Percentiles rank a stretch among this genome's conserved stretches.
Conservation (phyloP, 139 green algal species). For the Auxenochlorella pyrenoidosa region DNA sequence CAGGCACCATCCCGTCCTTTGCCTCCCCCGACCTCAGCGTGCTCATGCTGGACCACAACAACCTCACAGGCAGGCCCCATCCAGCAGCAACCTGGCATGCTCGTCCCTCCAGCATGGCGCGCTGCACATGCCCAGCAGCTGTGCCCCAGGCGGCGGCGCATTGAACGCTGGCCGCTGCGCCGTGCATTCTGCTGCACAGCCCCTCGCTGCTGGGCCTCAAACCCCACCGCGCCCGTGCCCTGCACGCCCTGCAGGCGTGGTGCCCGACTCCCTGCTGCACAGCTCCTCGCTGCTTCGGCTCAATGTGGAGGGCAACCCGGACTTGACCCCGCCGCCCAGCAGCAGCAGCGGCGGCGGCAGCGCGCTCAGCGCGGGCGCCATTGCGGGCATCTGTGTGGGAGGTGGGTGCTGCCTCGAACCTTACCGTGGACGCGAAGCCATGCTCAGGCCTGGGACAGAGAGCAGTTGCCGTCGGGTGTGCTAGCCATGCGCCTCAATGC, state of each 20-base stretch:
- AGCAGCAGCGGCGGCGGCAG: neutral
- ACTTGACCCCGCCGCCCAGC: neutral
- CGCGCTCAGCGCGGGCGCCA: neutral
- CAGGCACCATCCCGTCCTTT: neutral
- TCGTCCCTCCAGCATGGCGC: no score
- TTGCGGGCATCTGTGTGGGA: neutral
- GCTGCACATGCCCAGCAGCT: neutral
- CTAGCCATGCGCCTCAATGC: no score
- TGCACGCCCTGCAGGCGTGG: neutral
- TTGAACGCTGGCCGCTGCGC: no score
- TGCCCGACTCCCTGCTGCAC: neutral
- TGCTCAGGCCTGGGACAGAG: neutral
- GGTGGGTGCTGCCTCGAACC: neutral
- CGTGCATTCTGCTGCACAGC: no score
- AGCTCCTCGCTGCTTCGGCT: neutral
- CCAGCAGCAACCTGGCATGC: neutral
- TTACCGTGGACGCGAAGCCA: no score
- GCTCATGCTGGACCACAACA: constrained; percentile 4
- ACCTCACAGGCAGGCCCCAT: neutral
- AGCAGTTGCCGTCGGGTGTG: neutral
- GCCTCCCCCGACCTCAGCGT: neutral
- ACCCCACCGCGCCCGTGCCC: no score
- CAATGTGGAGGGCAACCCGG: neutral
- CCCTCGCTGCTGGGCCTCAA: no score
- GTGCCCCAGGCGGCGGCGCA: no score